These are phyloP conservation scores for Dalbergia cochinchinensis DNA, from an alignment of 306 rosid genomes.

Conservation along the genomic window DNA sequence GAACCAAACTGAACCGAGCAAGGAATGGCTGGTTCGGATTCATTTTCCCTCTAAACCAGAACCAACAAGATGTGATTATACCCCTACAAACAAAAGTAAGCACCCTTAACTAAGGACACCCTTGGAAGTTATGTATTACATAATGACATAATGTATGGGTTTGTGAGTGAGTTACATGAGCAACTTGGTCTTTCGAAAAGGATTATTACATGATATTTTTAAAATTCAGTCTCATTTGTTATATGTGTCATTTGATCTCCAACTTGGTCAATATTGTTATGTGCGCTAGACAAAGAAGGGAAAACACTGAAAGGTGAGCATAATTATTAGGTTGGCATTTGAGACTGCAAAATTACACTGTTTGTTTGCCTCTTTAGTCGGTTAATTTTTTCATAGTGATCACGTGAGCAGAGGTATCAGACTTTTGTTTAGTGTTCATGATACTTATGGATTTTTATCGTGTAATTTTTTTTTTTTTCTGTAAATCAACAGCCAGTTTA, in stretches of 20 bases:
- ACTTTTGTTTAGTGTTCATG: slow-evolving; percentile 6
- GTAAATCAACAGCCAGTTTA: slow-evolving; percentile 6
- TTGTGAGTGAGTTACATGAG: neutral
- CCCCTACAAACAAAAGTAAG: too few species aligned
- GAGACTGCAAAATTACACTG: neutral
- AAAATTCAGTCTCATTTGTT: neutral
- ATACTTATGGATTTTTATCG: neutral
- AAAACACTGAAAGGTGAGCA: neutral
- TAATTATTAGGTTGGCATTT: slow-evolving; percentile 26
- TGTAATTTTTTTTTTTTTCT: neutral
- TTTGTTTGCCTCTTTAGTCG: neutral
- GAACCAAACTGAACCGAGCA: too few species aligned
- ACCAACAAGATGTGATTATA: too few species aligned
- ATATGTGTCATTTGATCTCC: slow-evolving; percentile 2
- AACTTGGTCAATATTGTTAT: slow-evolving; percentile 7
- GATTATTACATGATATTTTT: neutral
- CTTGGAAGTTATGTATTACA: neutral
- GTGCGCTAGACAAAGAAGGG: slow-evolving; percentile 6
- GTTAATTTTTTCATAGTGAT: slow-evolving; percentile 14
- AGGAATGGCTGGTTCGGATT: too few species aligned
- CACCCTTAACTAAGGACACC: too few species aligned
- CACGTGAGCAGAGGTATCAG: slow-evolving; percentile 4
- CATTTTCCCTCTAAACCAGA: too few species aligned
- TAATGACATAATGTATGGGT: slow-evolving; percentile 1
- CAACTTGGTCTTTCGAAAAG: neutral